Evolutionary conservation across 192 early-diverging fungal genomes (phyloP).

Genomic region (Podila verticillata): DNA sequence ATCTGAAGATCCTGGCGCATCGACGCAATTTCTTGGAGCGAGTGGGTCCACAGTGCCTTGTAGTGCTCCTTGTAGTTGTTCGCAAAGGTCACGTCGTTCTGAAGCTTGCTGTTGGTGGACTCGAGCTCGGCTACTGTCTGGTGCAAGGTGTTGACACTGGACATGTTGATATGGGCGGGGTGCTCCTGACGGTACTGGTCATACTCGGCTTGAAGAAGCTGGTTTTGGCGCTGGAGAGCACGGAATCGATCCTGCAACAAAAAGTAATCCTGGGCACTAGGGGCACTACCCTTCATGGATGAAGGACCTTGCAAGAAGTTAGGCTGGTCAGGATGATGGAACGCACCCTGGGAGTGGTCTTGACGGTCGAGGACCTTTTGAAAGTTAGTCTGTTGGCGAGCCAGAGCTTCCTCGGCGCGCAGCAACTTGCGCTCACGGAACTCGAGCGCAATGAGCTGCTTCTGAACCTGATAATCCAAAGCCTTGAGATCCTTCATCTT

Average conservation of each 20-base stretch:
- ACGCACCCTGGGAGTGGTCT: conserved; percentile 27
- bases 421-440: conserved; percentile 50
- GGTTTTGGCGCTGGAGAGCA: conserved; percentile 47
- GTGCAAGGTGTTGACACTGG: conserved; percentile 26
- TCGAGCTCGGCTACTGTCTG: conserved; percentile 48
- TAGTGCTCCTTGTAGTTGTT: conserved; percentile 54
- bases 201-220: conserved; percentile 44
- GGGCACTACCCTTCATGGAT: conserved; percentile 19
- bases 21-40: conserved; percentile 48
- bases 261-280: conserved; percentile 39
- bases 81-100: conserved; percentile 50
- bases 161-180: conserved; percentile 34
- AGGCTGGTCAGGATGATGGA: conserved; percentile 35
- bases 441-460: conserved; percentile 48
- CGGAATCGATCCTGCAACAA: conserved; percentile 47
- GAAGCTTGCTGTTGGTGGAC: conserved; percentile 40
- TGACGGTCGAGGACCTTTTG: conserved; percentile 48
- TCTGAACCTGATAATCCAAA: conserved; percentile 47
- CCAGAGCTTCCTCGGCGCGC: conserved; percentile 40
- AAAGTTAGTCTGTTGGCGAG: conserved; percentile 47
- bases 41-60: conserved; percentile 48
- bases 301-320: neutral
- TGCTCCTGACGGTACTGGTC: conserved; percentile 49
- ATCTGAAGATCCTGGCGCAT: conserved; percentile 50
- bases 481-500: conserved; percentile 51